Base-by-base conservation (phyloP, 2,329 filamentous ascomycete species). In the Dendryphion nanum region DNA sequence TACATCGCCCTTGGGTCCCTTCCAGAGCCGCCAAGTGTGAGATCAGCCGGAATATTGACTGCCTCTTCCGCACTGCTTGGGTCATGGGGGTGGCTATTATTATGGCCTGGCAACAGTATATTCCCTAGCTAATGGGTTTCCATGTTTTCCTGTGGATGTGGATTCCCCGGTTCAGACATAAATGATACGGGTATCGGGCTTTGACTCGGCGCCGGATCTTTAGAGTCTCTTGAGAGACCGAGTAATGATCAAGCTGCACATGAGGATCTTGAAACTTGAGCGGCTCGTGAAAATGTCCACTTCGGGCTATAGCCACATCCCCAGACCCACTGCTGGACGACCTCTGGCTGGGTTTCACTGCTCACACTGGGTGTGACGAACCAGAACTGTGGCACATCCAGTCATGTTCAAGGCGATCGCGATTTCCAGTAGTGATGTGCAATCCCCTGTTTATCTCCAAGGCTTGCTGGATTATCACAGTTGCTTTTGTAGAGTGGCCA, bases 41-140 rank as follows among this genome's bases (percentile, higher is more conserved):
- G 57, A 63, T 64, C 58, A 62, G 54, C 58, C 61, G 56, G 53
- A 51, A 50, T 47, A 13, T 33, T 40, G 6, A 24, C 15, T 35
- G 23, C 34, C 19, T 30, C 26, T 33, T 39, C 40, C 41, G 32
- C n/a, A 10, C 29, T 14, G 10, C 38, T 38, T 29, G 30, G 34
- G 30, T 41, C 33, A 44, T 24, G 33, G 29, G 15, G 24, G 12
- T 14, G 15, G 14, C 17, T 39, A n/a, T 6, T 24, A 33, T 37
- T 19, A 20, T 44, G 39, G 35, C 35, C 31, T 39, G 29, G 38
- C 18, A 32, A 23, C 23, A 39, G 4, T 45, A 35, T 35, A 35
- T 16, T 29, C 44, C 41, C 23, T n/a, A 26, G n/a, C n/a, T 26
- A 45, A 33, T 44, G 29, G 30, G 30, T 48, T n/a, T n/a, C n/a